Conservation (phyloP, 176 grass and related monocot species). For the Lolium rigidum region DNA sequence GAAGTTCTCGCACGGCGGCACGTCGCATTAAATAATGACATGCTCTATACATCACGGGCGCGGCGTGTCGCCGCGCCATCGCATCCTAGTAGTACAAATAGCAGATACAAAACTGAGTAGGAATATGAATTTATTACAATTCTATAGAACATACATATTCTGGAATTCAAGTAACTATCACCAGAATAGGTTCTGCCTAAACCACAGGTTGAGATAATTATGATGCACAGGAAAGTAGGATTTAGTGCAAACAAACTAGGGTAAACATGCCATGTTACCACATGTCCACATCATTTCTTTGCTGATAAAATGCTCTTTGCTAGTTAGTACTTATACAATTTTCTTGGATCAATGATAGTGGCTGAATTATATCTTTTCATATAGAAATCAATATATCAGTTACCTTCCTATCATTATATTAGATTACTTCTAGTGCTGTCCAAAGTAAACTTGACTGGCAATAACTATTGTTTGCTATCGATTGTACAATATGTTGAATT, state of each 20-base stretch:
- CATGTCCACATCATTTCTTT: background rate
- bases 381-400: background rate
- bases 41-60: too few relatives aligned
- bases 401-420: background rate
- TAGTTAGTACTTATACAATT: background rate
- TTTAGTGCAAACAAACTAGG: background rate
- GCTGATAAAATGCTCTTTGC: background rate
- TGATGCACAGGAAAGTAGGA: background rate
- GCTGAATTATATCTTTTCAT: background rate
- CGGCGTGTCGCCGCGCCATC: too few relatives aligned
- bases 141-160: background rate
- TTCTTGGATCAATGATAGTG: background rate
- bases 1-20: too few relatives aligned
- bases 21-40: too few relatives aligned
- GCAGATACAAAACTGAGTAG: background rate
- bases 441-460: slow-evolving; percentile 24
- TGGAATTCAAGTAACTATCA: slow-evolving; percentile 25
- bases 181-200: background rate
- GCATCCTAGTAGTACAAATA: background rate
- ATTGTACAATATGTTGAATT: slow-evolving; percentile 8
- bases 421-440: slow-evolving; percentile 1
- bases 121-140: background rate
- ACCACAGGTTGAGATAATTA: background rate
- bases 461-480: background rate
- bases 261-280: background rate